Percentiles rank a stretch among this genome's conserved stretches.
These are phyloP conservation scores for Ichthyophonus hoferi DNA, from an alignment of 208 protist genomes.

Conservation along the genomic window DNA sequence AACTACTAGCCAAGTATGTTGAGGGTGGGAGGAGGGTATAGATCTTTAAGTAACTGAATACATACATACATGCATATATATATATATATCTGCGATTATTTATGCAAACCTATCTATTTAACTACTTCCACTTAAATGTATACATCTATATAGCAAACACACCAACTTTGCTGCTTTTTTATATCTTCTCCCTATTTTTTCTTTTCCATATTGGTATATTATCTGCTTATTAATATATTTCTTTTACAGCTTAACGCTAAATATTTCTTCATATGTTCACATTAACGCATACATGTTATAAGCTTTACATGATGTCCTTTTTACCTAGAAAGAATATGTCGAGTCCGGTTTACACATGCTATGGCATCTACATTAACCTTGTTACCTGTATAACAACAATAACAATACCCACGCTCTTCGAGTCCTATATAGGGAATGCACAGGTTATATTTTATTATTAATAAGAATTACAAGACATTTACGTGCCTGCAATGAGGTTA, in stretches of 20 bases:
- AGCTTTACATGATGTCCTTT: not conserved
- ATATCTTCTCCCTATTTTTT: not conserved
- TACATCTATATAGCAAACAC: not conserved
- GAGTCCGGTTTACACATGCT: not conserved
- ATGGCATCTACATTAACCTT: too few relatives aligned
- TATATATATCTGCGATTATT: too few relatives aligned
- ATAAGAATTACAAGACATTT: too few relatives aligned
- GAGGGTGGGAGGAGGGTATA: not conserved
- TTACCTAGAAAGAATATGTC: not conserved
- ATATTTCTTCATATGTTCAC: not conserved
- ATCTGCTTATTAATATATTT: not conserved
- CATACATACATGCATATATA: not conserved
- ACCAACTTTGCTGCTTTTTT: not conserved
- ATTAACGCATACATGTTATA: not conserved
- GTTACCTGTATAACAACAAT: too few relatives aligned
- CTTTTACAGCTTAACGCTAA: not conserved
- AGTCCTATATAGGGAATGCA: too few relatives aligned
- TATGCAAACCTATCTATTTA: not conserved
- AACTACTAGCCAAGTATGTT: too few relatives aligned
- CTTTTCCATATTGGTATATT: not conserved
- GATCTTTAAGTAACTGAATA: not conserved
- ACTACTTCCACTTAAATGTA: not conserved
- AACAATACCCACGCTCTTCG: too few relatives aligned
- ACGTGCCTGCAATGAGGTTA: too few relatives aligned
- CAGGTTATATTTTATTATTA: too few relatives aligned